Conservation (phyloP, 805 yeast genomes). For the Nematodospora valgi region DNA sequence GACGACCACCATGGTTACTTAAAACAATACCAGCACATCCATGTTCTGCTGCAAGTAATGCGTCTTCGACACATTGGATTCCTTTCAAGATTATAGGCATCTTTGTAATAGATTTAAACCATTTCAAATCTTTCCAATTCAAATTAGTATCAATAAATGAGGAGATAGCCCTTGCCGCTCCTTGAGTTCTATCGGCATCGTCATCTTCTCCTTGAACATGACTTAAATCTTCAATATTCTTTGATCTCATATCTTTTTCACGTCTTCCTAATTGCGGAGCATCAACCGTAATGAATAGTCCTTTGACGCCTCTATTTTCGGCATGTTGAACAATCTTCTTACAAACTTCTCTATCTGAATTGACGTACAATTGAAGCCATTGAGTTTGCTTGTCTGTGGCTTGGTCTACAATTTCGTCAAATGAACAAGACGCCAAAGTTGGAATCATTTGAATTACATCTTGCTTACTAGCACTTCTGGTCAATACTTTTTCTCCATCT, state of each 20-base stretch:
- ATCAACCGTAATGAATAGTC: conserved; percentile 85
- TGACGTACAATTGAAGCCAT: conserved; percentile 88
- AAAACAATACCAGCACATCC: conserved; percentile 63
- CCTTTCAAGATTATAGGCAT: conserved; percentile 55
- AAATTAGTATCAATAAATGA: conserved; percentile 60
- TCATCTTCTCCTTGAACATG: conserved; percentile 48
- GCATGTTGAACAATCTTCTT: conserved; percentile 64
- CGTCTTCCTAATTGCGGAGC: conserved; percentile 91
- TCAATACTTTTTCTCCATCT: conserved; percentile 86
- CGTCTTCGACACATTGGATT: conserved; percentile 64
- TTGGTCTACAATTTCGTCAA: conserved; percentile 79
- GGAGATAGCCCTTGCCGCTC: conserved; percentile 86
- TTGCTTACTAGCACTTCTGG: conserved; percentile 75
- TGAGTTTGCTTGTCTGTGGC: conserved; percentile 66
- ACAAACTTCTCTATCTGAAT: conserved; percentile 67
- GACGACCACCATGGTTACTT: conserved; percentile 77
- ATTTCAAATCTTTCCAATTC: conserved; percentile 36
- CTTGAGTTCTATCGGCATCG: conserved; percentile 61
- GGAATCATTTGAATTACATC: conserved; percentile 85
- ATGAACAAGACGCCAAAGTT: conserved; percentile 82
- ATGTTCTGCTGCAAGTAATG: conserved; percentile 51
- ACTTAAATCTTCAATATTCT: conserved; percentile 45
- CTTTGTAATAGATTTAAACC: conserved; percentile 37
- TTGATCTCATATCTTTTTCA: conserved; percentile 79
- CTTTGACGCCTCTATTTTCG: conserved; percentile 71